Evolutionary conservation across 1,284 basidiomycete species (phyloP).

Genomic region (Papiliotrema fonsecae): DNA sequence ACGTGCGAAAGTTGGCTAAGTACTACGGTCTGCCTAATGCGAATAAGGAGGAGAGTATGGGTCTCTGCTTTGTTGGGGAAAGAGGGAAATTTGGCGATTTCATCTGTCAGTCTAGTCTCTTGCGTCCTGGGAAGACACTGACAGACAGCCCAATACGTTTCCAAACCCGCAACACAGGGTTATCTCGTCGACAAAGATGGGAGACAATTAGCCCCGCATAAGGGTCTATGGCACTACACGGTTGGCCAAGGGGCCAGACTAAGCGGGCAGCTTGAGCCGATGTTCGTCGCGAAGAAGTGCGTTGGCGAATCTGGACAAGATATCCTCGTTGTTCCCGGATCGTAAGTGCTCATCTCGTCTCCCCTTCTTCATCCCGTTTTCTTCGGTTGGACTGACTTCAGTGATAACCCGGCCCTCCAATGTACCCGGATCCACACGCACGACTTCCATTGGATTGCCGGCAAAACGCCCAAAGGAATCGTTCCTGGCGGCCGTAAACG

Average conservation of each 20-base stretch:
- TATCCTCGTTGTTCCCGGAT: conserved; percentile 70
- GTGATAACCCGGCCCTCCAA: conserved; percentile 61
- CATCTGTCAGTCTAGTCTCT: conserved; percentile 55
- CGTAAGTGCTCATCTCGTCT: conserved; percentile 52
- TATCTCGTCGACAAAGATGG: conserved; percentile 62
- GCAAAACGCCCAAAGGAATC: conserved; percentile 52
- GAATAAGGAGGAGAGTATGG: conserved; percentile 81
- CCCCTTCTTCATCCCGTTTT: background rate
- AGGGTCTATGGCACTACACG: conserved; percentile 82
- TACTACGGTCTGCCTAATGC: conserved; percentile 69
- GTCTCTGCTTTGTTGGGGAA: conserved; percentile 93
- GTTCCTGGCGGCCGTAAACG: conserved; percentile 49
- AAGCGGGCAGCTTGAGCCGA: conserved; percentile 57
- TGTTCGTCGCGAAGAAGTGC: conserved; percentile 77
- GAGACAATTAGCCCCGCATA: conserved; percentile 59
- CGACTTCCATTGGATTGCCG: conserved; percentile 68
- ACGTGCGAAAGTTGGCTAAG: conserved; percentile 74
- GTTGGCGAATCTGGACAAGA: conserved; percentile 52
- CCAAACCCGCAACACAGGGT: conserved; percentile 58
- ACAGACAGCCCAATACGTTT: conserved; percentile 67
- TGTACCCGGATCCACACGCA: conserved; percentile 51
- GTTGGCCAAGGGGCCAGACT: conserved; percentile 75
- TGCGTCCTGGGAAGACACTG: background rate
- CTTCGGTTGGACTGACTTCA: no score
- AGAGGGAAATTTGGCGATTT: conserved; percentile 68